A percentile compares a stretch with the other conserved stretches of the same genome.
phyloP scores from a whole-genome alignment of 495 filamentous ascomycete species.

The Penicillium bovifimosum region DNA sequence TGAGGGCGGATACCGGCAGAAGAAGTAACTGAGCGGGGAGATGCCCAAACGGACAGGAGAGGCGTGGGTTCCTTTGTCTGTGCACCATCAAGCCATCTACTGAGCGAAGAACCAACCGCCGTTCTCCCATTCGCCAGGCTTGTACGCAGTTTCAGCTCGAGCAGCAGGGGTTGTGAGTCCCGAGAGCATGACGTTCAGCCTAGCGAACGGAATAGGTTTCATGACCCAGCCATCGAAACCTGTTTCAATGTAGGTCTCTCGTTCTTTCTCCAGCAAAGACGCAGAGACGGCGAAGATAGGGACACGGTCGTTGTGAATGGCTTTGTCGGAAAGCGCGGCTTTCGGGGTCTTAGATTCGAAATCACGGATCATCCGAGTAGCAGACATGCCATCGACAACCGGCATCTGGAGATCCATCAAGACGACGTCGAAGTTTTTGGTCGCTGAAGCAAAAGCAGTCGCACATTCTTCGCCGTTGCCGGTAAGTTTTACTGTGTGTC shows the following conservation, averaged over 20 bases:
- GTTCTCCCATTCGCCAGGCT: constrained; percentile 60
- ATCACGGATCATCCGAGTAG: constrained; percentile 75
- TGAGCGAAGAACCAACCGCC: constrained; percentile 60
- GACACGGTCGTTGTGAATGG: constrained; percentile 42
- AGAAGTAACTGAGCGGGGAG: background rate
- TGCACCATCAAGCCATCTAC: background rate
- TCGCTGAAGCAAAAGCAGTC: constrained; percentile 55
- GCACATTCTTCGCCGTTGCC: constrained; percentile 88
- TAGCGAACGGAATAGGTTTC: constrained; percentile 67
- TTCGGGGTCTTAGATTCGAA: constrained; percentile 44
- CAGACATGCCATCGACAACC: constrained; percentile 80
- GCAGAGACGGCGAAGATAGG: constrained; percentile 92
- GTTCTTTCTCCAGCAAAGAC: constrained; percentile 68
- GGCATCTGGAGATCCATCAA: constrained; percentile 97
- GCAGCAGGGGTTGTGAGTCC: constrained; percentile 48
- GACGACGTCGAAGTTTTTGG: constrained; percentile 67
- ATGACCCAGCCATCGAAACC: constrained; percentile 93
- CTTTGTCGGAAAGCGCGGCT: constrained; percentile 47
- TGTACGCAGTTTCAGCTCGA: constrained; percentile 49
- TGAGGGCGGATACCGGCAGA: background rate
- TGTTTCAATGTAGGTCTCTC: constrained; percentile 63
- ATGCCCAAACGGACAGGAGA: background rate
- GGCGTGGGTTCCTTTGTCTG: background rate
- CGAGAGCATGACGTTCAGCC: constrained; percentile 52
- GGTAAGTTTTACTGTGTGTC: constrained; percentile 67